These are phyloP conservation scores for Taiozyma sp. DNA, from an alignment of 1,139 yeast species.

Conservation along the genomic window DNA sequence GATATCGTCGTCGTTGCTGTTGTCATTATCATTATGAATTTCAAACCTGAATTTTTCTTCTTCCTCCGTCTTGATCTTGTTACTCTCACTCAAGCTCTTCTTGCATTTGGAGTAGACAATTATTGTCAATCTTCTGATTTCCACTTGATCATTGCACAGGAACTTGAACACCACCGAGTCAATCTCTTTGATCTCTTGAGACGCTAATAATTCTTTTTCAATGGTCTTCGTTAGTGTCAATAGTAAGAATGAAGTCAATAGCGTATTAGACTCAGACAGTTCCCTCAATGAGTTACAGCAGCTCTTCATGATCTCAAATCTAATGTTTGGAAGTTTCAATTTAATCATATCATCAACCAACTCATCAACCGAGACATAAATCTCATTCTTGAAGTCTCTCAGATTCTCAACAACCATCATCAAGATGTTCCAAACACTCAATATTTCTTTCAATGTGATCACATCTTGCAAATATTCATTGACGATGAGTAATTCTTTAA, in stretches of 20 bases:
- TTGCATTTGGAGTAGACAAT: constrained; percentile 35
- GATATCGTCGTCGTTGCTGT: constrained; percentile 11
- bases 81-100: constrained; percentile 12
- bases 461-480: constrained; percentile 10
- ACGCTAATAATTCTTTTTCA: constrained; percentile 10
- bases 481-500: constrained; percentile 20
- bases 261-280: background rate
- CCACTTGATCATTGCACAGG: constrained; percentile 32
- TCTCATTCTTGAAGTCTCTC: constrained; percentile 17
- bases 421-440: constrained; percentile 17
- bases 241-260: constrained; percentile 15
- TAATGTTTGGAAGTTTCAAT: constrained; percentile 3
- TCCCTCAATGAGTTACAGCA: constrained; percentile 13
- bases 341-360: constrained; percentile 18
- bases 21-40: constrained; percentile 3
- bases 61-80: constrained; percentile 4
- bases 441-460: constrained; percentile 6
- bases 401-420: constrained; percentile 20
- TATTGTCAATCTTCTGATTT: constrained; percentile 36
- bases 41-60: constrained; percentile 10
- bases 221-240: constrained; percentile 17
- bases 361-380: constrained; percentile 21
- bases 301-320: constrained; percentile 10
- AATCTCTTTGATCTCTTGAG: constrained; percentile 25
- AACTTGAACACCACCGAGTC: constrained; percentile 29